Evolutionary conservation across 108 stramenopile genomes (phyloP), one percentile per base, ranked within the genome.

Genomic region (Mayamaea pseudoterrestris): DNA sequence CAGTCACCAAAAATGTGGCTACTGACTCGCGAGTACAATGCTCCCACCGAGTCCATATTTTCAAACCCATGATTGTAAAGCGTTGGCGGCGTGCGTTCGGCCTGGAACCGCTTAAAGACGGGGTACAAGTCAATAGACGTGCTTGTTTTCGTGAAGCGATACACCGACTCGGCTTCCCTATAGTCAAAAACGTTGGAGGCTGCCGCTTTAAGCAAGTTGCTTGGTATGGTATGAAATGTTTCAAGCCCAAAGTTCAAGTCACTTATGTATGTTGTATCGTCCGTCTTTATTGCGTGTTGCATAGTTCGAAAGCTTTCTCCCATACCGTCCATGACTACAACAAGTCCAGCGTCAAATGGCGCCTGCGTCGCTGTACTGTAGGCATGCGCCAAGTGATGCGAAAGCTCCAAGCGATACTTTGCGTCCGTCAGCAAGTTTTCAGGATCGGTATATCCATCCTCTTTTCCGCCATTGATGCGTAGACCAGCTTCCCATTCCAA

Each of bases 241-340:
- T 47, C 61, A 1, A 23, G 32, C 12, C 53, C 58, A 46, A 50
- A 83, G 40, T 13, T 64, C 26, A 92, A 71, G 56, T 92, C 93
- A 51, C 74, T 68, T 16, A 83, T 72, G 63, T 88, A 91, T 11
- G 57, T 60, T 2, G 45, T 45, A 67, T 83, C 83, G 13, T 55
- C 47, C 24, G 30, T 36, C 28, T 51, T 41, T 22, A 44, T 24
- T 2, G 73, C 81, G 6, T 44, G 56, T 53, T 61, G 53, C 92
- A 95, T 93, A 20, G 90, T 74, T 20, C 93, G 65, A 44, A 77
- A 89, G 1, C 80, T 79, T 55, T 95, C 90, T 27, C 90, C 90
- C 90, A 92, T 95, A 18, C 93, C 90, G 57, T 94, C 95, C 95
- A 96, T 94, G 6, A 94, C 88, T 11, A 93, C 83, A 13, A 93